Conservation (phyloP, 2,329 filamentous ascomycete genomes). For the Pseudocercospora vitis region DNA sequence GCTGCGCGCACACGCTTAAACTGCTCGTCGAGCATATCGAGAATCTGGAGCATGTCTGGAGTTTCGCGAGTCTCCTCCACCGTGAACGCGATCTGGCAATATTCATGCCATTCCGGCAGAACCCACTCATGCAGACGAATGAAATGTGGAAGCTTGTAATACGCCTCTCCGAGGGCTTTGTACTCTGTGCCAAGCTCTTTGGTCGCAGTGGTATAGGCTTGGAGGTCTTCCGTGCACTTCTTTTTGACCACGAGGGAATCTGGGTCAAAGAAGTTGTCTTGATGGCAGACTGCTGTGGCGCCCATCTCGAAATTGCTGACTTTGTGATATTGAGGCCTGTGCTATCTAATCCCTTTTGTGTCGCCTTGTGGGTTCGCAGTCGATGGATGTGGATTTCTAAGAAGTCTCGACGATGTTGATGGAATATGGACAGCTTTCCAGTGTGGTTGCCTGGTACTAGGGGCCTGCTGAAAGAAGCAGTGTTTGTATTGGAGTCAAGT, state of each 20-base stretch:
- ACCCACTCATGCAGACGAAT: conserved; percentile 6
- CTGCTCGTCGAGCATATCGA: conserved; percentile 11
- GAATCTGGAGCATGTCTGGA: conserved; percentile 18
- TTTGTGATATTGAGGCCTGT: neutral
- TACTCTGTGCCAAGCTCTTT: conserved; percentile 10
- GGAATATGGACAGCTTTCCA: conserved; percentile 7
- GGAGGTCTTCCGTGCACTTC: conserved; percentile 6
- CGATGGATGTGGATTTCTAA: conserved; percentile 1
- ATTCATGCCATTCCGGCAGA: conserved; percentile 8
- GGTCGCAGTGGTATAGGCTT: conserved; percentile 6
- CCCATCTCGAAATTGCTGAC: conserved; percentile 6
- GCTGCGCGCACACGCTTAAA: conserved; percentile 15
- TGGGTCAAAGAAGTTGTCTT: conserved; percentile 12
- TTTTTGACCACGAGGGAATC: conserved; percentile 5
- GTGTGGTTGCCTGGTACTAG: conserved; percentile 4
- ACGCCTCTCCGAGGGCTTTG: conserved; percentile 13
- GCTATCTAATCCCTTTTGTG: conserved; percentile 6
- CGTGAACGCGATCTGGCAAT: conserved; percentile 12
- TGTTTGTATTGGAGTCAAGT: conserved; percentile 4
- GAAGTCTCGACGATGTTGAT: conserved; percentile 1
- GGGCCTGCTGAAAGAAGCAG: neutral
- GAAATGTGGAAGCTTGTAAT: conserved; percentile 17
- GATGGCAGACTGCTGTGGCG: conserved; percentile 1
- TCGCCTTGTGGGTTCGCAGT: neutral
- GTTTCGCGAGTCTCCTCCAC: conserved; percentile 16